A percentile compares a stretch with the other conserved stretches of the same genome.
phyloP scores from a whole-genome alignment of 2,329 filamentous ascomycete genomes.

The Calonectria hawksworthii region DNA sequence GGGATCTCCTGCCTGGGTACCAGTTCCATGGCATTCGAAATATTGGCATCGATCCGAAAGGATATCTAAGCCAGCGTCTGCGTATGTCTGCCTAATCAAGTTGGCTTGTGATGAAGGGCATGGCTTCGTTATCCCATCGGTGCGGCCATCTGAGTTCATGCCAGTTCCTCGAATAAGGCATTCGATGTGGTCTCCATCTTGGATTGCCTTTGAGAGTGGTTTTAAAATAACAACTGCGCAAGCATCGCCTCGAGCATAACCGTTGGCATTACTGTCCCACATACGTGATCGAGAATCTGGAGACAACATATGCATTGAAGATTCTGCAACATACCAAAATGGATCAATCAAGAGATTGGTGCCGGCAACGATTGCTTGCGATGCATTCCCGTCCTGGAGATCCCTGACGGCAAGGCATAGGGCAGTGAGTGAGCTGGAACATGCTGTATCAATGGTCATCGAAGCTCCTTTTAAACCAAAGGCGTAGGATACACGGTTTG shows the following conservation, averaged over 20 bases:
- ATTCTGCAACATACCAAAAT: conserved; percentile 18
- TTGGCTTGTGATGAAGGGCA: conserved; percentile 56
- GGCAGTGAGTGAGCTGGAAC: conserved; percentile 52
- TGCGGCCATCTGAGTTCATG: conserved; percentile 38
- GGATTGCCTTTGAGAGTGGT: conserved; percentile 50
- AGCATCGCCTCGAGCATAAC: conserved; percentile 3
- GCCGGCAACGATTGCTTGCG: conserved; percentile 27
- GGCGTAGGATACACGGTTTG: too few relatives aligned
- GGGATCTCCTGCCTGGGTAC: conserved; percentile 59
- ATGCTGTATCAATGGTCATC: conserved; percentile 55
- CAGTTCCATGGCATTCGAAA: conserved; percentile 57
- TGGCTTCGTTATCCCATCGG: conserved; percentile 49
- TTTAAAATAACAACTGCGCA: not conserved
- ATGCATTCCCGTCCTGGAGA: conserved; percentile 19
- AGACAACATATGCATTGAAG: not conserved
- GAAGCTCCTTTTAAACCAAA: conserved; percentile 36
- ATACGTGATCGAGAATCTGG: not conserved
- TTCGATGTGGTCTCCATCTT: conserved; percentile 42
- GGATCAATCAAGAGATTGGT: conserved; percentile 32
- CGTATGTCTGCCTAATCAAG: conserved; percentile 55
- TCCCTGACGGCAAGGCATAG: conserved; percentile 44
- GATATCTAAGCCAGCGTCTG: conserved; percentile 51
- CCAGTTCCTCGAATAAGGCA: conserved; percentile 40
- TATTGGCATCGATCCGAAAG: conserved; percentile 53
- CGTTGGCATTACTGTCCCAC: not conserved